These are phyloP conservation scores for Chimonanthus salicifolius DNA, from an alignment of 164 flowering plant species.

Conservation along the genomic window DNA sequence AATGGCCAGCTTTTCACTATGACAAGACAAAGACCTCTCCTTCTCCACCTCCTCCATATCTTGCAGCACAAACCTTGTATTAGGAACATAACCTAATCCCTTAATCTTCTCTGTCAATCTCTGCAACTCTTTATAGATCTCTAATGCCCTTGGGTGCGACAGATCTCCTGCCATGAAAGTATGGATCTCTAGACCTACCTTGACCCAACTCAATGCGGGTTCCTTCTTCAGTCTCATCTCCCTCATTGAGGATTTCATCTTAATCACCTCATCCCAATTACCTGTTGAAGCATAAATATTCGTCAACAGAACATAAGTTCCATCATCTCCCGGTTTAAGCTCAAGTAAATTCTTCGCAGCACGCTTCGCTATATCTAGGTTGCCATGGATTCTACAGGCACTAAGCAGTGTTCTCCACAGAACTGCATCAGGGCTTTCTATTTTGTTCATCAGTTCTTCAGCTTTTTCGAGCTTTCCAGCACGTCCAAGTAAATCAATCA, in stretches of 20 bases:
- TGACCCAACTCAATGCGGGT: constrained; percentile 50
- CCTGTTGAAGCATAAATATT: constrained; percentile 41
- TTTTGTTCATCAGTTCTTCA: constrained; percentile 28
- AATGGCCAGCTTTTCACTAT: constrained; percentile 48
- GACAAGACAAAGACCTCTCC: constrained; percentile 36
- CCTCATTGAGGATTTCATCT: constrained; percentile 35
- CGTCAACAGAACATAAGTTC: constrained; percentile 35
- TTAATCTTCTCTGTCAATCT: constrained; percentile 26
- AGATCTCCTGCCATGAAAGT: constrained; percentile 40
- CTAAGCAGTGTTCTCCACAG: constrained; percentile 44
- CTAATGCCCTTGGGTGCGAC: constrained; percentile 28
- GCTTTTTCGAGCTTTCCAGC: constrained; percentile 48
- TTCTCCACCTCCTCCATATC: constrained; percentile 38
- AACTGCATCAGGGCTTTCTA: constrained; percentile 37
- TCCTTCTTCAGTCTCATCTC: constrained; percentile 37
- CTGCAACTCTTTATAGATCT: constrained; percentile 28
- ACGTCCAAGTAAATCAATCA: constrained; percentile 52
- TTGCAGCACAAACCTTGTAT: constrained; percentile 42
- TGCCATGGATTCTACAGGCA: constrained; percentile 43
- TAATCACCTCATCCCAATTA: constrained; percentile 36
- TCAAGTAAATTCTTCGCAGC: constrained; percentile 22
- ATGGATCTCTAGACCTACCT: constrained; percentile 31
- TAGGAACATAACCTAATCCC: constrained; percentile 43
- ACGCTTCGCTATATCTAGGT: constrained; percentile 34
- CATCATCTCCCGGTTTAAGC: constrained; percentile 33